phyloP scores from a whole-genome alignment of 1,284 basidiomycete genomes.

The Cryptococcus jaspeensis region DNA sequence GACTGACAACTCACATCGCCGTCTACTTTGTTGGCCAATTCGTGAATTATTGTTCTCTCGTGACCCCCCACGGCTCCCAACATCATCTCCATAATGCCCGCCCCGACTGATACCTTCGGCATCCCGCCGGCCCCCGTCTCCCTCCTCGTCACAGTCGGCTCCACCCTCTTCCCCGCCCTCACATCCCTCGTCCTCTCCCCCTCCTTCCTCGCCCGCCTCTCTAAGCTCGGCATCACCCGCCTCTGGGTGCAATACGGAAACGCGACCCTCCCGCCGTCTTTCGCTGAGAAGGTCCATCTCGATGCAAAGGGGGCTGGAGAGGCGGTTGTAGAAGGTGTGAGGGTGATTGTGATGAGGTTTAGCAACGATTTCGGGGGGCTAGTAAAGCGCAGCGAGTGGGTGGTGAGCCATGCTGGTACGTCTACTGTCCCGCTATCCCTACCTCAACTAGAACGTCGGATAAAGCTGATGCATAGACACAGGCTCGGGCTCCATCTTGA shows the following conservation, averaged over 20 bases:
- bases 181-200: slow-evolving; percentile 64
- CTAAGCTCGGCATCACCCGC: slow-evolving; percentile 58
- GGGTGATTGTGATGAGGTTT: slow-evolving; percentile 68
- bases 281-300: not conserved
- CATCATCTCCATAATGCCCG: too few species aligned
- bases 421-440: not conserved
- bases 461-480: not conserved
- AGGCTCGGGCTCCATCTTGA: slow-evolving; percentile 94
- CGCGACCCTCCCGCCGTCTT: slow-evolving; percentile 28
- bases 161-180: slow-evolving; percentile 76
- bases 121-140: slow-evolving; percentile 3
- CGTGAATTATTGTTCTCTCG: too few species aligned
- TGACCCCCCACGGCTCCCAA: too few species aligned
- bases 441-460: too few species aligned
- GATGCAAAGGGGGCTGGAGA: slow-evolving; percentile 13
- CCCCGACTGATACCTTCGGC: too few species aligned
- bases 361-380: slow-evolving; percentile 67
- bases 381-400: slow-evolving; percentile 66
- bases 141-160: slow-evolving; percentile 83
- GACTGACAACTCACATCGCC: too few species aligned
- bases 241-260: slow-evolving; percentile 76
- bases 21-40: too few species aligned
- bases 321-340: slow-evolving; percentile 54
- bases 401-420: slow-evolving; percentile 91
- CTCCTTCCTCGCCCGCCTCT: slow-evolving; percentile 59